phyloP scores from a whole-genome alignment of 2,329 filamentous ascomycete species.

The Rhynchosporium graminicola region DNA sequence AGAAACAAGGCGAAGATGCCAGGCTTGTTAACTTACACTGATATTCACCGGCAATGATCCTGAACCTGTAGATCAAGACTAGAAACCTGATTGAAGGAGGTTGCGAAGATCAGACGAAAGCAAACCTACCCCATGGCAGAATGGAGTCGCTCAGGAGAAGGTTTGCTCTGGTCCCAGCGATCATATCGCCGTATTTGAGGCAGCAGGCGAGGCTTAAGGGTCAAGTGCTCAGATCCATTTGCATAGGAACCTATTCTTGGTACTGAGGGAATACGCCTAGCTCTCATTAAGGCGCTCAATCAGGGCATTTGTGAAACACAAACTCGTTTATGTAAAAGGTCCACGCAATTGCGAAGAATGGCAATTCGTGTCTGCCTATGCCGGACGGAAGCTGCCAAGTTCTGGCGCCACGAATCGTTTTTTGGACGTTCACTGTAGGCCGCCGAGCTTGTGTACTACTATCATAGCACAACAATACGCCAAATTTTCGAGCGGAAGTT shows the following conservation, averaged over 20 bases:
- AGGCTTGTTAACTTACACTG: not conserved
- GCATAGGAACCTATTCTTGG: not conserved
- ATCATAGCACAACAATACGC: not conserved
- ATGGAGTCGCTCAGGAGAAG: too few species aligned
- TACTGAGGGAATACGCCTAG: not conserved
- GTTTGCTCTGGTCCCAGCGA: not conserved
- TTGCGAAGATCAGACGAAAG: not conserved
- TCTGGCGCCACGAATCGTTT: not conserved
- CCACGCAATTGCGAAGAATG: not conserved
- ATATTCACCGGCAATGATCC: not conserved
- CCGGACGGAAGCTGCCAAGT: not conserved
- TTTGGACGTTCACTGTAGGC: not conserved
- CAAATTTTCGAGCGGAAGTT: not conserved
- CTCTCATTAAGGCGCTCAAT: too few species aligned
- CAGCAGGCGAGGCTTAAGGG: not conserved
- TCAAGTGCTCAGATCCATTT: not conserved
- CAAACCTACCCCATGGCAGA: not conserved
- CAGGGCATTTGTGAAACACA: not conserved
- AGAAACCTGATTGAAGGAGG: not conserved
- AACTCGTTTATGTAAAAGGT: not conserved
- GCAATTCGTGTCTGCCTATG: not conserved
- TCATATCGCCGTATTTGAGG: too few species aligned
- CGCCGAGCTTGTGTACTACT: conserved; percentile 1
- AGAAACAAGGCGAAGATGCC: not conserved
- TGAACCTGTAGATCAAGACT: not conserved